Evolutionary conservation across 768 basidiomycete genomes (phyloP).

Genomic region (Lyophyllum semitale): DNA sequence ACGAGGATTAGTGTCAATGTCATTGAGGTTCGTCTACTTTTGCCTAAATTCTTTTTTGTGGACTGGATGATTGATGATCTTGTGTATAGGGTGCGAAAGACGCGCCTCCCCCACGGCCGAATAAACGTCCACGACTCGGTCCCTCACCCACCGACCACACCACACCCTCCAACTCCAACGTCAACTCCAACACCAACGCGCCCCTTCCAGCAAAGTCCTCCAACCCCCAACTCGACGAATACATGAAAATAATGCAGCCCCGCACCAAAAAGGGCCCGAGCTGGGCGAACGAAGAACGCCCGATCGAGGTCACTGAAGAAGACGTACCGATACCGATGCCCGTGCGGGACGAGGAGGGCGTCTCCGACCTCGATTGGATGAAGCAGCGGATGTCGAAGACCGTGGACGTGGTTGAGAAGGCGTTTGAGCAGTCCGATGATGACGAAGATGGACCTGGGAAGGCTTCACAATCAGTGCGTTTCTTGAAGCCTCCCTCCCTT

Average conservation of each 20-base stretch:
- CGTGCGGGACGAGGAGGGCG: too few species aligned
- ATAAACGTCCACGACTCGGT: conserved; percentile 64
- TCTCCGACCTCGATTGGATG: conserved; percentile 81
- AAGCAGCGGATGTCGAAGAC: conserved; percentile 57
- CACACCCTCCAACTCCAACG: conserved; percentile 9
- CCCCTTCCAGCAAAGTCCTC: conserved; percentile 6
- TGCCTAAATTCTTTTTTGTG: conserved; percentile 4
- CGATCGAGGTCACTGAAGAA: too few species aligned
- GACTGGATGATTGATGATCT: conserved; percentile 2
- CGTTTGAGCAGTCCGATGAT: conserved; percentile 64
- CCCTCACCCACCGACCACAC: conserved; percentile 23
- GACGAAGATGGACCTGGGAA: conserved; percentile 37
- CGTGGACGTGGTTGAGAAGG: conserved; percentile 45
- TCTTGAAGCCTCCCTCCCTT: background rate
- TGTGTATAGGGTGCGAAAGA: conserved; percentile 63
- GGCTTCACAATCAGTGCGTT: background rate
- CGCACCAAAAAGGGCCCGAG: conserved; percentile 56
- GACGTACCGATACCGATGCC: too few species aligned
- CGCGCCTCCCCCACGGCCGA: conserved; percentile 66
- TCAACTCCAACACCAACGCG: conserved; percentile 4
- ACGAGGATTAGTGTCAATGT: conserved; percentile 73
- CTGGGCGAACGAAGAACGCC: conserved; percentile 60
- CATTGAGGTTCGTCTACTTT: conserved; percentile 63
- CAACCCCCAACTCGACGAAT: conserved; percentile 59
- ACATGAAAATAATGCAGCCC: conserved; percentile 75